These are phyloP conservation scores for Parietichytrium sp. DNA, from an alignment of 108 stramenopile genomes.

Conservation along the genomic window DNA sequence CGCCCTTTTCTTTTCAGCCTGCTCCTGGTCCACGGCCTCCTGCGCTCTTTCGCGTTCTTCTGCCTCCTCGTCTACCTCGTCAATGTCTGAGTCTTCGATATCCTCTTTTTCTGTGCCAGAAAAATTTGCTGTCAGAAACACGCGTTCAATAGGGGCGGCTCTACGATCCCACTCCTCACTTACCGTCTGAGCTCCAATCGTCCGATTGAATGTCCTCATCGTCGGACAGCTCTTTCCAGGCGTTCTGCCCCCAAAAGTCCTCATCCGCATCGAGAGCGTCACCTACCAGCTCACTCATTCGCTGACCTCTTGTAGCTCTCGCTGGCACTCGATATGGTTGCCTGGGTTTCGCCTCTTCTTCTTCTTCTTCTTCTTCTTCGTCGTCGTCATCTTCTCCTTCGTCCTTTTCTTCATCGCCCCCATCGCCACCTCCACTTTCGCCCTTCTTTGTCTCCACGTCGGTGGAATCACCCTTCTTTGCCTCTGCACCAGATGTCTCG, in stretches of 20 bases:
- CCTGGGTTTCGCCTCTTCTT: background rate
- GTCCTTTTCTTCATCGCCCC: too few species aligned
- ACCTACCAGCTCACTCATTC: slow-evolving; percentile 51
- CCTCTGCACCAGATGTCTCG: too few species aligned
- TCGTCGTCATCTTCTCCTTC: background rate
- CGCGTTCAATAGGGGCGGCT: too few species aligned
- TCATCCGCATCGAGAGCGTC: slow-evolving; percentile 56
- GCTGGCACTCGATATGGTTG: background rate
- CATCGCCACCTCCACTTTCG: too few species aligned
- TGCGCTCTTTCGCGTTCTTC: slow-evolving; percentile 51
- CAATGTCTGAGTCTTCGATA: slow-evolving; percentile 28
- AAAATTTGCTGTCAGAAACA: too few species aligned
- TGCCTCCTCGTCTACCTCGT: slow-evolving; percentile 45
- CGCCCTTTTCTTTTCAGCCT: background rate
- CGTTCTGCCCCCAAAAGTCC: slow-evolving; percentile 57
- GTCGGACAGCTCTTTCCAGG: slow-evolving; percentile 51
- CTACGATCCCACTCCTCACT: background rate
- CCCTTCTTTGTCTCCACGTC: too few species aligned
- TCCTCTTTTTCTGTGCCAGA: background rate
- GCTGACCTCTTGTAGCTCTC: slow-evolving; percentile 48
- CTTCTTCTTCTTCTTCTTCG: background rate
- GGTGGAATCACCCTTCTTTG: too few species aligned
- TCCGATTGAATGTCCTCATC: slow-evolving; percentile 44
- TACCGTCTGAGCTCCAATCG: slow-evolving; percentile 53
- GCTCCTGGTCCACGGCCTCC: slow-evolving; percentile 32